A percentile compares a stretch with the other conserved stretches of the same genome.
Evolutionary conservation across 2,329 filamentous ascomycete species (phyloP).

Genomic region (Botrytis medusae): DNA sequence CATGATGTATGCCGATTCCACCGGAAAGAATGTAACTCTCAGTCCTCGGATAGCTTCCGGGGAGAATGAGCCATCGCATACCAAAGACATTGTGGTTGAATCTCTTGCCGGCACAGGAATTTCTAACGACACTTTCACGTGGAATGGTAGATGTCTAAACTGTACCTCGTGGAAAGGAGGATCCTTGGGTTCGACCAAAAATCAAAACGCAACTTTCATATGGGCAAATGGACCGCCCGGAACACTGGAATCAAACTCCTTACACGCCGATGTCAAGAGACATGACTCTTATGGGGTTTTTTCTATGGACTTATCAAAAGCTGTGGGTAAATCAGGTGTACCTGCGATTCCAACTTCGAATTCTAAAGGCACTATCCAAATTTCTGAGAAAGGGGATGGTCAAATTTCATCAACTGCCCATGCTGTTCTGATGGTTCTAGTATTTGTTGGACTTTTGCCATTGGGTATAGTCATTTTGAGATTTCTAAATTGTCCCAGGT

Average conservation of each 20-base stretch:
- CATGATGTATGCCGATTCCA: conserved; percentile 52
- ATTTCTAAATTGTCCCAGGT: conserved; percentile 51
- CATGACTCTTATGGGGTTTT: conserved; percentile 57
- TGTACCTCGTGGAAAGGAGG: conserved; percentile 53
- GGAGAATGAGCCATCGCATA: conserved; percentile 53
- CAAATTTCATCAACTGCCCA: conserved; percentile 39
- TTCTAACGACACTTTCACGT: conserved; percentile 44
- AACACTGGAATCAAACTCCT: conserved; percentile 45
- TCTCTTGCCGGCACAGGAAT: conserved; percentile 51
- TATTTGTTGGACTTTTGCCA: conserved; percentile 56
- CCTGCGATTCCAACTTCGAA: conserved; percentile 41
- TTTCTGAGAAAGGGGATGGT: conserved; percentile 38
- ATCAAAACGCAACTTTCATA: conserved; percentile 49
- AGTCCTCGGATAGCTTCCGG: conserved; percentile 53
- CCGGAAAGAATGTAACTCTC: conserved; percentile 53
- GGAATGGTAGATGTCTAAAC: conserved; percentile 53
- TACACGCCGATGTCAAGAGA: conserved; percentile 48
- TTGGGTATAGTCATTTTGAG: conserved; percentile 55
- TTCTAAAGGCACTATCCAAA: conserved; percentile 44
- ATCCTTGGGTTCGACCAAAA: conserved; percentile 50
- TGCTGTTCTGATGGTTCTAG: conserved; percentile 53
- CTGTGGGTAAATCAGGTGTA: conserved; percentile 47
- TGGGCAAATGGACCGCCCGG: conserved; percentile 56
- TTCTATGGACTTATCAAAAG: conserved; percentile 54
- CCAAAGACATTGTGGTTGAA: conserved; percentile 45